Conservation (phyloP, 768 basidiomycete species). For the Termitomyces sp. region DNA sequence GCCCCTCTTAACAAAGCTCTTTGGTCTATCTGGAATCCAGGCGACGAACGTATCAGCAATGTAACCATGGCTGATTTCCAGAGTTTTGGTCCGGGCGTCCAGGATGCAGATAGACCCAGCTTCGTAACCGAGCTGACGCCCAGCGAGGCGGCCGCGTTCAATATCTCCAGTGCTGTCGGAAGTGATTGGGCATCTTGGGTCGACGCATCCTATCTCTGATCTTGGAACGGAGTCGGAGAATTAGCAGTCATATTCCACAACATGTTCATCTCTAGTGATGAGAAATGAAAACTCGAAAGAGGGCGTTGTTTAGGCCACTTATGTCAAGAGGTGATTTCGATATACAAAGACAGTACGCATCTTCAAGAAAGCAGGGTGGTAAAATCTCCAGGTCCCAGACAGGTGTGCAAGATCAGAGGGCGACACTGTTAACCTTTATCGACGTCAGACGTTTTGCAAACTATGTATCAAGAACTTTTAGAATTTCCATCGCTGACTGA, state of each 20-base stretch:
- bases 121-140: constrained; percentile 35
- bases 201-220: constrained; percentile 29
- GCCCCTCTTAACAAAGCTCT: constrained; percentile 35
- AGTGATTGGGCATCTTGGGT: constrained; percentile 43
- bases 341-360: no score
- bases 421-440: no score
- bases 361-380: no score
- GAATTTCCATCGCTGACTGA: no score
- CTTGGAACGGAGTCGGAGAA: background rate
- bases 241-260: background rate
- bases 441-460: no score
- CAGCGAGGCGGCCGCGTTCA: constrained; percentile 31
- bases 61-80: constrained; percentile 44
- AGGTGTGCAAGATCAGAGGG: no score
- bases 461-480: no score
- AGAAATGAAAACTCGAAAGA: background rate
- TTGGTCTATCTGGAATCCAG: constrained; percentile 42
- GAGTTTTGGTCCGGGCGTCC: constrained; percentile 36
- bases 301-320: background rate
- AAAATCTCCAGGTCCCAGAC: no score
- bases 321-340: background rate
- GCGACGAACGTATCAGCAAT: constrained; percentile 32
- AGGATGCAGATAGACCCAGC: constrained; percentile 28
- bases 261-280: background rate
- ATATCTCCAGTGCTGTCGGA: constrained; percentile 41